A percentile compares a stretch with the other conserved stretches of the same genome.
phyloP scores from a whole-genome alignment of 208 protist species.

The Vickermania ingenoplastis region DNA sequence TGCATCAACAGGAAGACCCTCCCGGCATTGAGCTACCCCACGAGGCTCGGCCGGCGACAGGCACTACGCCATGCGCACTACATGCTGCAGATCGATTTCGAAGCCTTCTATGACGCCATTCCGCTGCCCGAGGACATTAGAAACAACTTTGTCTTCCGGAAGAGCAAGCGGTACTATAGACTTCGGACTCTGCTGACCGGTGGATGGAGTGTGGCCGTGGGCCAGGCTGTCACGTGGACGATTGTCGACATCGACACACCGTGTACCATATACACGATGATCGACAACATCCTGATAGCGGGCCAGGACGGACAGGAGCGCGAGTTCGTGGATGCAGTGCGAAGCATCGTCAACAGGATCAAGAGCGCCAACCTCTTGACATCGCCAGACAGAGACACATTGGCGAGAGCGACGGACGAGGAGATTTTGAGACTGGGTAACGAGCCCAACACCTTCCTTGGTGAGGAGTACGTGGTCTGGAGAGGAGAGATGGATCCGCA shows the following conservation, averaged over 20 bases:
- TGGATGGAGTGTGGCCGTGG: conserved; percentile 2
- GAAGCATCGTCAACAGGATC: background rate
- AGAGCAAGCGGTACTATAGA: background rate
- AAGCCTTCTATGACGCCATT: conserved; percentile 6
- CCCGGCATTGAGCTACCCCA: background rate
- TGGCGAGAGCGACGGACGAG: background rate
- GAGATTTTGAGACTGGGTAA: background rate
- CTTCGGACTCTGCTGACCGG: background rate
- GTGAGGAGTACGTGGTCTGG: too few species aligned
- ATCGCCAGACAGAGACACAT: conserved; percentile 2
- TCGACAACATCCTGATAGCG: conserved; percentile 4
- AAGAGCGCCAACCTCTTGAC: background rate
- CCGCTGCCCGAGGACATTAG: background rate
- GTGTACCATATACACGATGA: background rate
- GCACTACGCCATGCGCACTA: background rate
- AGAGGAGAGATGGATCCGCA: too few species aligned
- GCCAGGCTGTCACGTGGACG: conserved; percentile 4
- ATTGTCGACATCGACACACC: conserved; percentile 4
- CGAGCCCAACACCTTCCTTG: background rate
- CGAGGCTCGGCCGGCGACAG: conserved; percentile 2
- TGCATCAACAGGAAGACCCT: background rate
- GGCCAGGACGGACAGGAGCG: background rate
- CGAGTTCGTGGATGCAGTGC: background rate
- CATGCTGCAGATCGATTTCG: conserved; percentile 8
- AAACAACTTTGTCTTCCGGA: conserved; percentile 4